phyloP scores from a whole-genome alignment of 2,329 filamentous ascomycete species.

The Lizonia empirigonia region DNA sequence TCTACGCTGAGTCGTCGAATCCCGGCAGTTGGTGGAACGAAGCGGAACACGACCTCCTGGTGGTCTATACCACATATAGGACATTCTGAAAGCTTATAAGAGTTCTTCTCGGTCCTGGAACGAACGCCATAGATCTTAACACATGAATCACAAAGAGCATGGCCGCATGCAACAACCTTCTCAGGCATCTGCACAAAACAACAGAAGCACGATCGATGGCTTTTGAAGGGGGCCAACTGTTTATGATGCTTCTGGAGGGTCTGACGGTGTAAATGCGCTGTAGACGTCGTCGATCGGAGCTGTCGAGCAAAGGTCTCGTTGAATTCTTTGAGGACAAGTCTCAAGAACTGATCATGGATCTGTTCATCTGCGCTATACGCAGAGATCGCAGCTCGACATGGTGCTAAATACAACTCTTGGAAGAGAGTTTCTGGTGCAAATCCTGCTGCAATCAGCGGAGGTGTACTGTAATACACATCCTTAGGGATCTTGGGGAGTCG shows the following conservation, averaged over 20 bases:
- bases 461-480: no score
- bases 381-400: no score
- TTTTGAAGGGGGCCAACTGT: conserved; percentile 16
- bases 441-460: no score
- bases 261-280: no score
- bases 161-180: conserved; percentile 19
- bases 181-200: conserved; percentile 23
- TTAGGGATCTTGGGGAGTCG: no score
- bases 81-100: no score
- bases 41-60: conserved; percentile 6
- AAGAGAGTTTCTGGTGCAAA: background rate
- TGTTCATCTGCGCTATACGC: no score
- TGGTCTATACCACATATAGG: conserved; percentile 18
- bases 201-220: conserved; percentile 19
- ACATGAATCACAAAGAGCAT: conserved; percentile 19
- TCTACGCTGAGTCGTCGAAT: conserved; percentile 22
- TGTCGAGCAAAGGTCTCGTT: no score
- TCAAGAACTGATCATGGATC: no score
- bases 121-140: conserved; percentile 12
- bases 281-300: no score
- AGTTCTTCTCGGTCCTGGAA: background rate
- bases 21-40: conserved; percentile 19
- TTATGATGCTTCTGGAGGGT: conserved; percentile 6
- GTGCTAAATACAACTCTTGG: background rate
- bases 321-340: no score